Evolutionary conservation across 1,139 yeast species (phyloP).

Genomic region (Magnusiomyces clavatus): DNA sequence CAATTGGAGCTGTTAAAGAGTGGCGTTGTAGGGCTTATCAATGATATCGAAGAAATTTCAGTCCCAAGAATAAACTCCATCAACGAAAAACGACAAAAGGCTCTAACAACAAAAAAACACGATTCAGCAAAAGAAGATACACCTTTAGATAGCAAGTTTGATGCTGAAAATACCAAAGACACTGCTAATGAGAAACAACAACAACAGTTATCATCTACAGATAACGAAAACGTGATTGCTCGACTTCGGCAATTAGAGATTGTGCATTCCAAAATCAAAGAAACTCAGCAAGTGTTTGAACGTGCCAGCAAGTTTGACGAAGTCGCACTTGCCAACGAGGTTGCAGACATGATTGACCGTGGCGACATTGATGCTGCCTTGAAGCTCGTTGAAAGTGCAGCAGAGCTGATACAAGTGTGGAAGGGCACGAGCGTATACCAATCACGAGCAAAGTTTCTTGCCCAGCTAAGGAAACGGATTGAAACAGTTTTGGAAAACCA

Average conservation of each 20-base stretch:
- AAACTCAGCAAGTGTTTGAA: slow-evolving; percentile 25
- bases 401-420: slow-evolving; percentile 25
- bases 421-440: slow-evolving; percentile 25
- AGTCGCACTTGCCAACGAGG: slow-evolving; percentile 17
- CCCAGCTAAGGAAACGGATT: slow-evolving; percentile 22
- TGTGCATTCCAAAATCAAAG: slow-evolving; percentile 24
- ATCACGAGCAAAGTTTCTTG: slow-evolving; percentile 20
- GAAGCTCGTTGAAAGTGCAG: slow-evolving; percentile 18
- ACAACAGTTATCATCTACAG: background rate
- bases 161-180: background rate
- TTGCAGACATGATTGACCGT: slow-evolving; percentile 17
- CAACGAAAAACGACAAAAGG: background rate
- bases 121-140: background rate
- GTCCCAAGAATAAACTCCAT: background rate
- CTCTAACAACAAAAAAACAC: background rate
- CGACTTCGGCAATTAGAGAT: slow-evolving; percentile 24
- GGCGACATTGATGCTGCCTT: slow-evolving; percentile 22
- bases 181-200: background rate
- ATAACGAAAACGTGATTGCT: slow-evolving; percentile 10
- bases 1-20: slow-evolving; percentile 30
- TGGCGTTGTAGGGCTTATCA: slow-evolving; percentile 26
- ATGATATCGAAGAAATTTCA: slow-evolving; percentile 20
- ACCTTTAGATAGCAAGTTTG: background rate
- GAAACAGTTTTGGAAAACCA: slow-evolving; percentile 18
- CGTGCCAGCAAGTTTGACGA: slow-evolving; percentile 27